These are phyloP conservation scores for Curvularia verruculosa DNA, from an alignment of 2,329 filamentous ascomycete genomes.

Conservation along the genomic window DNA sequence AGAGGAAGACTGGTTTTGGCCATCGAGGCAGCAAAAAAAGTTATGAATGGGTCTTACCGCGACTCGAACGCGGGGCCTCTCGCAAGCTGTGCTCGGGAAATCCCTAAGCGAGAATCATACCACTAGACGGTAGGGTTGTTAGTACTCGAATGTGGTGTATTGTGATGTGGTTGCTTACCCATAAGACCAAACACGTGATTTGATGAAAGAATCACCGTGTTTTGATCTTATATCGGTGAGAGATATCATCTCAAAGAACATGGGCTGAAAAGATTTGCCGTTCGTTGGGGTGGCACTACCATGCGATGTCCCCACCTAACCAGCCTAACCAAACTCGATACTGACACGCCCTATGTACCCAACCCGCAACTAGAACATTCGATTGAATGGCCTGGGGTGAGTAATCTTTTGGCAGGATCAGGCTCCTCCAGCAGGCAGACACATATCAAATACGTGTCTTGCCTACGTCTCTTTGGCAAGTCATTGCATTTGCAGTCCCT, in stretches of 20 bases:
- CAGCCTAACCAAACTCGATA: not conserved
- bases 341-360: not conserved
- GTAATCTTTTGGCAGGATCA: not conserved
- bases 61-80: too few species aligned
- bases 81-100: too few species aligned
- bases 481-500: not conserved
- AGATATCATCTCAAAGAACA: fast-evolving
- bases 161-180: slow-evolving; percentile 1
- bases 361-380: slow-evolving; percentile 2
- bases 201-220: not conserved
- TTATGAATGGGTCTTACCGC: slow-evolving; percentile 11
- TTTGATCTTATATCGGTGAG: not conserved
- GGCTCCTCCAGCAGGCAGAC: not conserved
- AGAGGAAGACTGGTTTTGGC: not conserved
- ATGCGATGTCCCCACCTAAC: not conserved
- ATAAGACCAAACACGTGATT: slow-evolving; percentile 5
- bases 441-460: not conserved
- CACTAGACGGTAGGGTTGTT: not conserved
- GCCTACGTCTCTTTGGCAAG: not conserved
- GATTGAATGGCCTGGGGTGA: not conserved
- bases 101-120: too few species aligned
- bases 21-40: not conserved
- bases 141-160: not conserved
- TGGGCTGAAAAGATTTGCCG: not conserved
- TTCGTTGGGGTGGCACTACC: not conserved